Evolutionary conservation across 2,329 filamentous ascomycete genomes (phyloP).

Genomic region (Aspergillus glaucus): DNA sequence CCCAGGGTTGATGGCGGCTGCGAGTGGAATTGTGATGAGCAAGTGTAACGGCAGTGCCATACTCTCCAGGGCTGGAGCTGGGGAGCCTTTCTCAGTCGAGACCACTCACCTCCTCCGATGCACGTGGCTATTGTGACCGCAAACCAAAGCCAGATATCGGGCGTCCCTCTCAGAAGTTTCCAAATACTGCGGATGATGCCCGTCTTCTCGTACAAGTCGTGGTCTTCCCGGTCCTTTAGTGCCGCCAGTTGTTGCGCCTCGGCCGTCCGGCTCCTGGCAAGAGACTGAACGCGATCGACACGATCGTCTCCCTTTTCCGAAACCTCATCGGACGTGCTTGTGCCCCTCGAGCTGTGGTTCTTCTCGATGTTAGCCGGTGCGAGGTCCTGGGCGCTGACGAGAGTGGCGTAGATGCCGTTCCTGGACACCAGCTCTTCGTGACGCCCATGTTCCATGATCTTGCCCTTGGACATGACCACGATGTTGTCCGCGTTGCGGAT

Average conservation of each 20-base stretch:
- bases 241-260: conserved; percentile 1
- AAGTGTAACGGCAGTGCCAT: not conserved
- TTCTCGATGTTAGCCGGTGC: conserved; percentile 13
- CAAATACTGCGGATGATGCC: not conserved
- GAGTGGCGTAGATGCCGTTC: conserved; percentile 30
- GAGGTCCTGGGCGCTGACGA: conserved; percentile 45
- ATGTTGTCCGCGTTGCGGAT: conserved; percentile 39
- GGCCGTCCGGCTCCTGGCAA: not conserved
- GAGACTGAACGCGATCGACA: not conserved
- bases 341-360: not conserved
- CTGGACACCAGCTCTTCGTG: conserved; percentile 26
- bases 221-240: conserved; percentile 4
- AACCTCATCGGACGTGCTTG: not conserved
- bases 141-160: not conserved
- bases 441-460: conserved; percentile 37
- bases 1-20: conserved; percentile 41
- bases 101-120: not conserved
- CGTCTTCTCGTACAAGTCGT: conserved; percentile 4
- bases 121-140: not conserved
- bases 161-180: conserved; percentile 3
- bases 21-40: not conserved
- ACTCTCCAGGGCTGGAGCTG: not conserved
- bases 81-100: not conserved
- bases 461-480: conserved; percentile 35
- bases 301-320: conserved; percentile 8